phyloP scores from a whole-genome alignment of 768 basidiomycete genomes.

The Porpolomopsis calyptriformis region DNA sequence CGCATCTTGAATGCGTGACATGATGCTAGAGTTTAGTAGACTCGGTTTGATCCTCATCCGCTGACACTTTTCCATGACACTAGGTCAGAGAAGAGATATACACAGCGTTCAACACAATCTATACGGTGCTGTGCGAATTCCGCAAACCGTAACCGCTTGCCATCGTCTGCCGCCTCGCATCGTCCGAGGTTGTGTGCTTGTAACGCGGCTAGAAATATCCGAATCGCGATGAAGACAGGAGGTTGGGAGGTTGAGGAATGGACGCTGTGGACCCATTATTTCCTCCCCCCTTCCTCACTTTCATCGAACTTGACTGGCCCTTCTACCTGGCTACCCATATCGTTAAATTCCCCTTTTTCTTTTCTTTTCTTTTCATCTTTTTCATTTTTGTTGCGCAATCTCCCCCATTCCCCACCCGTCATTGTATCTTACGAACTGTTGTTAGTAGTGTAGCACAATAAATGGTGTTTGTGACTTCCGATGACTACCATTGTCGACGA shows the following conservation, averaged over 20 bases:
- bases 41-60: conserved; percentile 36
- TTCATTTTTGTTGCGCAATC: conserved; percentile 23
- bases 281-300: conserved; percentile 19
- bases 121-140: conserved; percentile 94
- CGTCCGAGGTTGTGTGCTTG: conserved; percentile 7
- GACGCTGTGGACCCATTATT: conserved; percentile 40
- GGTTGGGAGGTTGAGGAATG: conserved; percentile 23
- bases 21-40: conserved; percentile 24
- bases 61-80: conserved; percentile 33
- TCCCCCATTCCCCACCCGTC: conserved; percentile 29
- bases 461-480: not conserved
- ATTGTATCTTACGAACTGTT: conserved; percentile 4
- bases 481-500: not conserved
- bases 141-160: conserved; percentile 56
- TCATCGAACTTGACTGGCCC: not conserved
- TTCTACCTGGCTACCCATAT: too few species aligned
- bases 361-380: too few species aligned
- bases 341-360: too few species aligned
- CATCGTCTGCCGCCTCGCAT: conserved; percentile 8
- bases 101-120: conserved; percentile 98
- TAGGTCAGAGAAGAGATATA: conserved; percentile 99
- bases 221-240: conserved; percentile 3
- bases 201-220: conserved; percentile 10
- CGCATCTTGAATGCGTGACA: conserved; percentile 19
- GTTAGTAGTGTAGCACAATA: not conserved